phyloP scores from a whole-genome alignment of 345 rosid genomes.

The Syzygium grande region DNA sequence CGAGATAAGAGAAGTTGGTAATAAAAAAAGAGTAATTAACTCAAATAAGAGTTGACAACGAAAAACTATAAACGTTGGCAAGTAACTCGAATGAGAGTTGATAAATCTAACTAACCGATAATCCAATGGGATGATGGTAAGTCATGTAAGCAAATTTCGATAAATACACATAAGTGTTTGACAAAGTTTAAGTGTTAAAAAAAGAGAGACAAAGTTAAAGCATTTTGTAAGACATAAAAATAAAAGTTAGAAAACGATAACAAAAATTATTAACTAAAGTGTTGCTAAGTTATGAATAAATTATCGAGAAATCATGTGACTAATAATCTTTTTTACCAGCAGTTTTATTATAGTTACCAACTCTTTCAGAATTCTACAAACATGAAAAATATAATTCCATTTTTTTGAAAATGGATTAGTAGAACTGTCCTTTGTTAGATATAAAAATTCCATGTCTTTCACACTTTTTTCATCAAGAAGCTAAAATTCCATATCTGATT shows the following conservation, averaged over 20 bases:
- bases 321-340: neutral
- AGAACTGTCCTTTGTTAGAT: neutral
- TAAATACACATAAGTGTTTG: neutral
- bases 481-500: neutral
- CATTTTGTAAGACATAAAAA: neutral
- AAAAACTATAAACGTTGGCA: neutral
- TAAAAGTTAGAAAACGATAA: neutral
- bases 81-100: neutral
- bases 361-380: neutral
- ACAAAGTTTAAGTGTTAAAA: neutral
- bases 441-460: neutral
- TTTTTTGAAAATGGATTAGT: neutral
- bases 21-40: neutral
- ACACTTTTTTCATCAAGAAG: neutral
- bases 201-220: neutral
- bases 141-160: neutral
- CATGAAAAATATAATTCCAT: neutral
- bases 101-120: neutral
- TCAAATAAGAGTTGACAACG: neutral
- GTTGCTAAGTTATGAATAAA: neutral
- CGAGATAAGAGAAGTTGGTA: neutral
- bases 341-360: neutral
- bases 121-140: too few species aligned
- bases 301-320: neutral
- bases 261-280: neutral